Evolutionary conservation across 257 asterid species (phyloP).

Genomic region (Solanum arcanum): DNA sequence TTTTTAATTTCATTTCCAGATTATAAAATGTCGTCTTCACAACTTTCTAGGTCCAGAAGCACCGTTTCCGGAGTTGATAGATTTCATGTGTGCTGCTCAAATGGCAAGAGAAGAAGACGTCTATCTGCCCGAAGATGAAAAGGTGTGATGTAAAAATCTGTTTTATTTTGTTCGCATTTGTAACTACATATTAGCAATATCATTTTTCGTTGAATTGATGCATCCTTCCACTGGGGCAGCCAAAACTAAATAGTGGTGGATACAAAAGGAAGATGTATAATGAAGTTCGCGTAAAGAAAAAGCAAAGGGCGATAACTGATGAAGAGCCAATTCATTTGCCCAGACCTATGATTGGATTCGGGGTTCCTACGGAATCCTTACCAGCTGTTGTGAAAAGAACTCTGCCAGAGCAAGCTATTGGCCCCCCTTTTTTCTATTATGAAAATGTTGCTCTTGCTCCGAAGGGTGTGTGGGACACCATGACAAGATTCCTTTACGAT

Average conservation of each 20-base stretch:
- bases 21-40: neutral
- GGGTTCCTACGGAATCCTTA: constrained; percentile 17
- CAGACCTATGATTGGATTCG: constrained; percentile 34
- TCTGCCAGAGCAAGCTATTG: constrained; percentile 26
- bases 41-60: constrained; percentile 52
- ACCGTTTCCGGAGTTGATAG: constrained; percentile 36
- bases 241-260: constrained; percentile 12
- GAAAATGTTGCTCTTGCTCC: constrained; percentile 44
- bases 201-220: neutral
- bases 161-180: neutral
- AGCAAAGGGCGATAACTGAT: neutral
- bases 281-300: constrained; percentile 7
- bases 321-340: constrained; percentile 24
- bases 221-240: constrained; percentile 3
- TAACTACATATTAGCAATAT: neutral
- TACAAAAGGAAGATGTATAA: constrained; percentile 5
- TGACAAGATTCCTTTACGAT: constrained; percentile 16
- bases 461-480: constrained; percentile 31
- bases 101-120: constrained; percentile 51
- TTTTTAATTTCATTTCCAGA: neutral
- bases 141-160: constrained; percentile 18
- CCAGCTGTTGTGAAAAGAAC: constrained; percentile 4
- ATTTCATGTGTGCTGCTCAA: constrained; percentile 76
- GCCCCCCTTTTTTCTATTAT: constrained; percentile 33
- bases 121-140: constrained; percentile 36